Base-by-base conservation (phyloP, 345 rosid species). In the Syzygium grande region DNA sequence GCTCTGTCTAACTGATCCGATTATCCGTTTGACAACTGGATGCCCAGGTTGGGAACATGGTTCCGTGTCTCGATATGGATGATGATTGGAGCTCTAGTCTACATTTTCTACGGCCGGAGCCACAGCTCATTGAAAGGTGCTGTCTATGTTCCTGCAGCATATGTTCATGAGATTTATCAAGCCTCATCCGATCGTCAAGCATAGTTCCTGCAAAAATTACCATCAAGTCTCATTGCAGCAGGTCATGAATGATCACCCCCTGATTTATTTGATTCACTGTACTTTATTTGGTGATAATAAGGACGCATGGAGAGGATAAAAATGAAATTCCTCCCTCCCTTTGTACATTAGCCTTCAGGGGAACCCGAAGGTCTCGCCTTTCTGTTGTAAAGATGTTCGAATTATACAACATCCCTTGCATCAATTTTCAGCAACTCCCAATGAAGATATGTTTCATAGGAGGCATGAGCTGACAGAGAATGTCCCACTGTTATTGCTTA, bases 51-150 rank as follows among this genome's bases (percentile, higher is more conserved):
- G 27, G 83, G 27, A 38, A 95, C 98, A 46, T 97, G 97, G 99
- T 91, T 91, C 56, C 94, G 97, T 59, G 97, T 97, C 68, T 95
- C 97, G 0, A 90, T 94, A 68, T 95, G 98, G 99, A 92, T 95
- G 27, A n/a, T 92, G 51, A 87, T 93, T 6, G 99, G 98, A 85
- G 94, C 89, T 84, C 61, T 94, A 38, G 93, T 95, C 9, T 97
- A 97, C 86, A 84, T 89, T 85, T 91, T 95, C 90, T 97, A 97
- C 63, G 99, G 99, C 17, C 90, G 94, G 85, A 92, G 51, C 23
- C 90, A 95, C 92, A 96, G 99, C 91, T 94, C 95, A 5, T 89
- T 96, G 27, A 90, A 59, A 27, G 88, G 93, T 85, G 97, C 97
- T 51, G 91, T 95, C n/a, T 96, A 96, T 84, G 98, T 95, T 25